Conservation (phyloP, 257 asterid genomes). For the Solanum lignicaule region DNA sequence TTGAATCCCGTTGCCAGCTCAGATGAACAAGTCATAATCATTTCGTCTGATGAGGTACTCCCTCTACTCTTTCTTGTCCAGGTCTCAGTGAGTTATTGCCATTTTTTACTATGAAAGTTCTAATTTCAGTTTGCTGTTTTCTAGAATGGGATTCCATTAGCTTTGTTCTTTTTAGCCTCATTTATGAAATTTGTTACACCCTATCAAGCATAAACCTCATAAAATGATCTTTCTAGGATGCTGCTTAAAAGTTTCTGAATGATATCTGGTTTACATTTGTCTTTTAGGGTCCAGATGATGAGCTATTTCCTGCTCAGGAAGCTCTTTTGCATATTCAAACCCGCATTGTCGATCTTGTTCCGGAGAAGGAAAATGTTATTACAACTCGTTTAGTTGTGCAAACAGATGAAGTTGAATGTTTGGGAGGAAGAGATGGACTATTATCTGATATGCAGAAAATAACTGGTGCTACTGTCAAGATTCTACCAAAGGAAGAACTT, state of each 20-base stretch:
- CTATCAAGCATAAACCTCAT: background rate
- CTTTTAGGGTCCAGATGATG: conserved; percentile 86
- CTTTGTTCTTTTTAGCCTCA: background rate
- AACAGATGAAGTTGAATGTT: conserved; percentile 61
- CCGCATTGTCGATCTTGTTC: conserved; percentile 66
- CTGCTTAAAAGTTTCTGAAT: background rate
- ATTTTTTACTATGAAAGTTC: background rate
- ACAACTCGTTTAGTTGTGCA: conserved; percentile 71
- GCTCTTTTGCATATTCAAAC: conserved; percentile 94
- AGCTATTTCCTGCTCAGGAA: conserved; percentile 97
- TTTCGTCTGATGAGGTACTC: conserved; percentile 80
- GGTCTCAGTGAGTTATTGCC: background rate
- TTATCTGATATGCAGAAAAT: conserved; percentile 42
- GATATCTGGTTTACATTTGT: conserved; percentile 17
- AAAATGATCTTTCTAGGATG: background rate
- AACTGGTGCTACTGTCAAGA: conserved; percentile 53
- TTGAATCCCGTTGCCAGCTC: conserved; percentile 50
- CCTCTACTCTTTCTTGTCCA: background rate
- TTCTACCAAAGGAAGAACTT: conserved; percentile 54
- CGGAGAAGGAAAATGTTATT: conserved; percentile 64
- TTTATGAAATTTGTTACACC: background rate
- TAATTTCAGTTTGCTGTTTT: background rate
- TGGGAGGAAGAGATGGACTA: conserved; percentile 33
- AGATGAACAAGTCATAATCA: conserved; percentile 55
- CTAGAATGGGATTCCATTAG: background rate